Evolutionary conservation across 148 eudicot species (phyloP).

Genomic region (Cornus florida): DNA sequence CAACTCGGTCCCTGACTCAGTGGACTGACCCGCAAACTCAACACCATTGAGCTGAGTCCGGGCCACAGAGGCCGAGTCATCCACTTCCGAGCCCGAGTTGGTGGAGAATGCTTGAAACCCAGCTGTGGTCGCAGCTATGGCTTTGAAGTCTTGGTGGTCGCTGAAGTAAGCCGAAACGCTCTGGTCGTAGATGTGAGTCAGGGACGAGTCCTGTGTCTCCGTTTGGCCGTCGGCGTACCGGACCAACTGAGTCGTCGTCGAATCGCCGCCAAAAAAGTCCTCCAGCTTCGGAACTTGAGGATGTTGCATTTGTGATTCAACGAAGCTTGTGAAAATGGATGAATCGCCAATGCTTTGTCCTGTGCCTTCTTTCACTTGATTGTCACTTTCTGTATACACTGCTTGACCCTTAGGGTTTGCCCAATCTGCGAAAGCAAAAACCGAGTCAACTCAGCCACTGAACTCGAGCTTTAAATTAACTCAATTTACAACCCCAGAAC

Average conservation of each 20-base stretch:
- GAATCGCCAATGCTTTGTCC: constrained; percentile 28
- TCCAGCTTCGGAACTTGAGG: constrained; percentile 67
- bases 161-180: constrained; percentile 32
- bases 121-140: constrained; percentile 2
- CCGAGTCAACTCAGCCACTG: background rate
- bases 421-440: constrained; percentile 42
- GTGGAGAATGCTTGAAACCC: constrained; percentile 60
- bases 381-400: constrained; percentile 27
- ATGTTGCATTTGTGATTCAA: constrained; percentile 19
- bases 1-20: constrained; percentile 50
- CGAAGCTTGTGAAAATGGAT: constrained; percentile 13
- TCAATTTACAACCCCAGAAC: too few species aligned
- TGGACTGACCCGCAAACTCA: constrained; percentile 43
- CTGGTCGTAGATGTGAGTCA: constrained; percentile 76
- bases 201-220: constrained; percentile 73
- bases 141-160: constrained; percentile 42
- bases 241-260: constrained; percentile 20
- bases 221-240: constrained; percentile 43
- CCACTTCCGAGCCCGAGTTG: constrained; percentile 92
- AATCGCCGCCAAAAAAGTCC: constrained; percentile 77
- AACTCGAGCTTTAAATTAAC: background rate
- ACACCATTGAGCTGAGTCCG: constrained; percentile 19
- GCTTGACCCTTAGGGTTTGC: constrained; percentile 30
- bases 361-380: constrained; percentile 19
- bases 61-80: constrained; percentile 53